phyloP scores from a whole-genome alignment of 345 rosid genomes.

The Garcia nutans region DNA sequence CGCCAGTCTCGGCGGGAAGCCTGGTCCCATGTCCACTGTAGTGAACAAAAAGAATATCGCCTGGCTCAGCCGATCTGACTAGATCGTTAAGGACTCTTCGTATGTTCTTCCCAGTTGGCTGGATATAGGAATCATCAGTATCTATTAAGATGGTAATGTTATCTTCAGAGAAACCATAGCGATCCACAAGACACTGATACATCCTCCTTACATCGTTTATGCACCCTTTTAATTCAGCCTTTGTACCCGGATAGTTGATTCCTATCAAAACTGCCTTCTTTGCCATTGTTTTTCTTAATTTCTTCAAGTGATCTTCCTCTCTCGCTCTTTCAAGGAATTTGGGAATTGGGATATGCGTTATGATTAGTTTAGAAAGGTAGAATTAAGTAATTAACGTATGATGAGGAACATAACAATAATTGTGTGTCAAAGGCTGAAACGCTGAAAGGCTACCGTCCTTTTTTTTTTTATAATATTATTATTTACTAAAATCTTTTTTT shows the following conservation, averaged over 20 bases:
- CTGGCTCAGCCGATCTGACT: slow-evolving; percentile 55
- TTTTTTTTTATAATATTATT: too few species aligned
- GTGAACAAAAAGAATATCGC: slow-evolving; percentile 71
- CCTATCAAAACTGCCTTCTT: slow-evolving; percentile 85
- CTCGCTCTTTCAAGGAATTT: too few species aligned
- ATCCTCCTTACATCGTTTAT: slow-evolving; percentile 76
- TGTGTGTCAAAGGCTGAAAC: too few species aligned
- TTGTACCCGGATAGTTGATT: slow-evolving; percentile 75
- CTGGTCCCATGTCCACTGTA: slow-evolving; percentile 99
- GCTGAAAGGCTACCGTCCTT: too few species aligned
- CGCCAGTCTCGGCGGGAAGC: slow-evolving; percentile 94
- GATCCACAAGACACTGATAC: slow-evolving; percentile 57
- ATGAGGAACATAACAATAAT: too few species aligned
- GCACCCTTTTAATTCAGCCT: slow-evolving; percentile 89
- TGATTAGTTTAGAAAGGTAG: too few species aligned
- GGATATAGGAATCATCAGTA: slow-evolving; percentile 53
- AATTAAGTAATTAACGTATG: too few species aligned
- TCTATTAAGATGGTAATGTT: slow-evolving; percentile 70
- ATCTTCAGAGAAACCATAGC: slow-evolving; percentile 62
- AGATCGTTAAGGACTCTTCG: slow-evolving; percentile 52
- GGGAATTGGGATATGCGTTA: too few species aligned
- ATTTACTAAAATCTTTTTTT: too few species aligned
- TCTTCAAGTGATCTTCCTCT: neutral
- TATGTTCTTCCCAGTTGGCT: slow-evolving; percentile 83
- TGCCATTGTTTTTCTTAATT: slow-evolving; percentile 34